Evolutionary conservation across 805 yeast species (phyloP).

Genomic region (Yarrowia sp.): DNA sequence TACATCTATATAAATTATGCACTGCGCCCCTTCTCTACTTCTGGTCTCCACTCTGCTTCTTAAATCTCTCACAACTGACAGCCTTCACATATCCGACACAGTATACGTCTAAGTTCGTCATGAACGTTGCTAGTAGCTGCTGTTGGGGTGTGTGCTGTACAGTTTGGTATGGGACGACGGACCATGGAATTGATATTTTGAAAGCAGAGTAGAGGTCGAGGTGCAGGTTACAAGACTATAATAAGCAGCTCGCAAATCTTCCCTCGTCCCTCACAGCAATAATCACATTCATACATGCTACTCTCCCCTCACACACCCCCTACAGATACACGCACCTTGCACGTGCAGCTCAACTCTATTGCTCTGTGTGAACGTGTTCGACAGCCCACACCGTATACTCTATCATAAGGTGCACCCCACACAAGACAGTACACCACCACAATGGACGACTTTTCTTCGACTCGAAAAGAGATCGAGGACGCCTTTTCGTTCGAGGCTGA

Average conservation of each 20-base stretch:
- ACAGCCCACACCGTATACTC: too few species aligned
- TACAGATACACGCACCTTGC: not conserved
- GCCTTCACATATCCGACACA: too few species aligned
- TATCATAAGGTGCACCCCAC: not conserved
- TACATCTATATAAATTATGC: too few species aligned
- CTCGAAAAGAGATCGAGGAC: slow-evolving; percentile 8
- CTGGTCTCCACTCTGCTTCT: too few species aligned
- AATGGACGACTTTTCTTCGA: slow-evolving; percentile 10
- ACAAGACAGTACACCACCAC: not conserved
- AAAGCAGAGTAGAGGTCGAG: too few species aligned
- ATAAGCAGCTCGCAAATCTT: too few species aligned
- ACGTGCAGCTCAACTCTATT: not conserved
- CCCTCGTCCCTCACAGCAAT: not conserved
- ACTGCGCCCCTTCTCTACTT: not conserved
- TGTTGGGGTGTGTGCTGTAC: too few species aligned
- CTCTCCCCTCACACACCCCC: not conserved
- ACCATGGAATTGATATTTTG: too few species aligned
- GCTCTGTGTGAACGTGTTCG: not conserved
- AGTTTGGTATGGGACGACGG: too few species aligned
- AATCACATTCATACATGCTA: not conserved
- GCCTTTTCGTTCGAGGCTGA: slow-evolving; percentile 12
- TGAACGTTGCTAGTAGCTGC: too few species aligned
- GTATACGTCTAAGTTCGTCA: too few species aligned
- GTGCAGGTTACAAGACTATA: not conserved
- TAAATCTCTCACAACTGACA: too few species aligned